Percentiles rank a stretch among this genome's conserved stretches.
phyloP scores from a whole-genome alignment of 2,329 filamentous ascomycete species.

The Didymella pomorum region DNA sequence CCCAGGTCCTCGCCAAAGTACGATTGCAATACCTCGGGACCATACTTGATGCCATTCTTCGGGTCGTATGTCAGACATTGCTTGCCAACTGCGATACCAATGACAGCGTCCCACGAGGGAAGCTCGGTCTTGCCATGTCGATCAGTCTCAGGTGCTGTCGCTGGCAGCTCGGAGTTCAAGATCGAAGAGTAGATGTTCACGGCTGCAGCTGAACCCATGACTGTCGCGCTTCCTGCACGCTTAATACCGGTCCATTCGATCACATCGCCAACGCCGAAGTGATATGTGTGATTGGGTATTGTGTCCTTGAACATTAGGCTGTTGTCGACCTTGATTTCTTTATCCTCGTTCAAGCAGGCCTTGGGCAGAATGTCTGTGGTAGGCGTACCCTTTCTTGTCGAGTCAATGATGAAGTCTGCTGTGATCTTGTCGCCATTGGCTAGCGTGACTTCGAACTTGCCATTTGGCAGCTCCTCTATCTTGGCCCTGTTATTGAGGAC shows the following conservation, averaged over 20 bases:
- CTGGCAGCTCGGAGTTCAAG: conserved; percentile 43
- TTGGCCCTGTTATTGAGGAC: conserved; percentile 68
- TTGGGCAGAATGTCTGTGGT: conserved; percentile 69
- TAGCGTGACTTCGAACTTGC: conserved; percentile 54
- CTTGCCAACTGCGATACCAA: conserved; percentile 75
- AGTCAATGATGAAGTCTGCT: conserved; percentile 73
- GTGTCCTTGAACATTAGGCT: conserved; percentile 64
- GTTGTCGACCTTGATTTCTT: conserved; percentile 67
- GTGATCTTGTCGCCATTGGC: conserved; percentile 58
- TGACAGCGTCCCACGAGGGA: conserved; percentile 59
- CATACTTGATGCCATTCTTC: conserved; percentile 64
- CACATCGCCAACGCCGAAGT: conserved; percentile 76
- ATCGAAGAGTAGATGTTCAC: conserved; percentile 60
- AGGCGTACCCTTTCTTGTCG: conserved; percentile 69
- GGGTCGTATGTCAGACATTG: conserved; percentile 71
- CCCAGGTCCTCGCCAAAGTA: conserved; percentile 75
- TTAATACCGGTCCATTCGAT: conserved; percentile 80
- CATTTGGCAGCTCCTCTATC: conserved; percentile 40
- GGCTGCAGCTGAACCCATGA: conserved; percentile 72
- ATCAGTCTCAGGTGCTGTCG: conserved; percentile 22
- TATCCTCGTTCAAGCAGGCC: conserved; percentile 67
- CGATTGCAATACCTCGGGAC: conserved; percentile 67
- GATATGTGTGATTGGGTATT: conserved; percentile 65
- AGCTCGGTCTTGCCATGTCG: conserved; percentile 35
- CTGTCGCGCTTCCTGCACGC: conserved; percentile 78